Conservation (phyloP, 2,329 filamentous ascomycete genomes). For the Blastomyces parvus region DNA sequence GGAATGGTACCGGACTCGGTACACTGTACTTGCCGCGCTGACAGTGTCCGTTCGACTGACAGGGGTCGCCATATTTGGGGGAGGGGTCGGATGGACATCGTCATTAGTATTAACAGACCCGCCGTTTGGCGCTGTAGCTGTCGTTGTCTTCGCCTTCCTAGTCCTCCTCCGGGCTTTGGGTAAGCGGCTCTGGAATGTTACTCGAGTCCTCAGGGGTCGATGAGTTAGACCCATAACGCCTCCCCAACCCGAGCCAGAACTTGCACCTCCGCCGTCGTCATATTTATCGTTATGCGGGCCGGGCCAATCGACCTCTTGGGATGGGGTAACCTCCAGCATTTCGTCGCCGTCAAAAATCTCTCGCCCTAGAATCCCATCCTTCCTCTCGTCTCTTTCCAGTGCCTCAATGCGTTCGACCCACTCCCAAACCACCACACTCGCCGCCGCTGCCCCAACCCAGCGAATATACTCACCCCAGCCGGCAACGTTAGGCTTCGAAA, state of each 20-base stretch:
- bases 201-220: constrained; percentile 29
- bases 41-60: constrained; percentile 52
- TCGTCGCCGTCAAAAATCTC: constrained; percentile 93
- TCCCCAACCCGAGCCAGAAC: constrained; percentile 30
- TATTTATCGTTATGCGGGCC: constrained; percentile 30
- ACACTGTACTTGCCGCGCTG: constrained; percentile 55
- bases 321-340: constrained; percentile 63
- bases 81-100: constrained; percentile 29
- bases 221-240: constrained; percentile 29
- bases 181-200: constrained; percentile 19
- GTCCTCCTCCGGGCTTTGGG: constrained; percentile 8
- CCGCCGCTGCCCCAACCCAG: constrained; percentile 91
- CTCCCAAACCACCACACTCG: constrained; percentile 96
- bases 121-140: background rate
- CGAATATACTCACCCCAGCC: constrained; percentile 93
- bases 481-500: constrained; percentile 72
- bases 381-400: constrained; percentile 83
- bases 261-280: constrained; percentile 23
- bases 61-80: constrained; percentile 45
- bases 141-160: background rate
- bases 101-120: constrained; percentile 14
- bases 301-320: constrained; percentile 43
- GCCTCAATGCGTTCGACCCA: constrained; percentile 95
- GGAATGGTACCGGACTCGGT: constrained; percentile 53
- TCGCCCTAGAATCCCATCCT: constrained; percentile 80